Evolutionary conservation across 805 yeast species (phyloP), one percentile per base, ranked within the genome.

Genomic region (Kodamaea fukazawae): DNA sequence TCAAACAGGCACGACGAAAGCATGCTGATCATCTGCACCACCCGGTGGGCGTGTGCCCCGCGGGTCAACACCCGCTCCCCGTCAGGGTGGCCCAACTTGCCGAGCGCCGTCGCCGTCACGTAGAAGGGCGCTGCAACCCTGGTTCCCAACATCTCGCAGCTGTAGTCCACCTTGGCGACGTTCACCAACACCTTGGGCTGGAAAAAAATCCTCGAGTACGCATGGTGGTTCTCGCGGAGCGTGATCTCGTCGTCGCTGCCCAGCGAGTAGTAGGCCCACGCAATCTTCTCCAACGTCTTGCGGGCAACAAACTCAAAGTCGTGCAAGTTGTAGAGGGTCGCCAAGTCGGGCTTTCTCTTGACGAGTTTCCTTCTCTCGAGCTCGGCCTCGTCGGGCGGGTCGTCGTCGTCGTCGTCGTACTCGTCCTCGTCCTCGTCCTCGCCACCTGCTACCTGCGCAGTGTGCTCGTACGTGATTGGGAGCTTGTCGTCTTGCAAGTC

Each of bases 171-270:
- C 22, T 75, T 61, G n/a, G 74, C 61, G 11, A 91, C 97, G 61
- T 91, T 88, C 11, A 89, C 87, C 40, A 90, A 67, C 11, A 91
- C 73, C 41, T 79, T 71, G 10, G 98, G 98, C 49, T 84, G 81
- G 71, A 91, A 91, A 66, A 85, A 89, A 38, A 90, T 78, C 22
- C 96, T 70, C 55, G 87, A 96, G 65, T 78, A 91, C 3, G 96
- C 95, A 38, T 80, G 74, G 60, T 89, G 97, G 65, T 91, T 91
- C 55, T 90, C 96, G 50, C 98, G 76, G 54, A 86, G 58, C 2
- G 96, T 76, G 50, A 91, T 78, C 65, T 91, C 98, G 60, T 91
- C 98, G 61, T 91, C 97, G 12, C 96, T 76, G 7, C 91, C 98
- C 26, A 89, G 79, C 3, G 95, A 83, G 58, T 89, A 91, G 62